Percentiles rank a stretch among this genome's conserved stretches.
Evolutionary conservation across 768 basidiomycete genomes (phyloP).

Genomic region (Tylopilus plumbeoviolaceoides): DNA sequence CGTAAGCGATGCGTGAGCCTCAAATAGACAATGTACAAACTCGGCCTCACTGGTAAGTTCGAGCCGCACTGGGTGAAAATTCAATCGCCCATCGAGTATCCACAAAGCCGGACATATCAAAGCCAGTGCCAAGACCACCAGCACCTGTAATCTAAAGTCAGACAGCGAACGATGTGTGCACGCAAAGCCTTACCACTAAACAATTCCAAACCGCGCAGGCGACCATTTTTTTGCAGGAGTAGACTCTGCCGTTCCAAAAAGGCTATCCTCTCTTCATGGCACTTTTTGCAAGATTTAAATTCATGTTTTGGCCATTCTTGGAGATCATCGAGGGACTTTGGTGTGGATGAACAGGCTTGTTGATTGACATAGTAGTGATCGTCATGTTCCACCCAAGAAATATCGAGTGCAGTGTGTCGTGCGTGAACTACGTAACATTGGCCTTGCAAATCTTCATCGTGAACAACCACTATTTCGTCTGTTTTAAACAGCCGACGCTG

Average conservation of each 20-base stretch:
- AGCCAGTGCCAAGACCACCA: constrained; percentile 68
- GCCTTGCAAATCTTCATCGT: constrained; percentile 46
- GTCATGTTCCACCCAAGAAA: constrained; percentile 43
- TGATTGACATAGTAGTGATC: constrained; percentile 58
- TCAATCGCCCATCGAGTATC: constrained; percentile 70
- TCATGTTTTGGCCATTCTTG: constrained; percentile 23
- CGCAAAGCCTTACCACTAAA: constrained; percentile 51
- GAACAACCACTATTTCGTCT: constrained; percentile 18
- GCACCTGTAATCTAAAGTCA: constrained; percentile 45
- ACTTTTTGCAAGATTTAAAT: constrained; percentile 39
- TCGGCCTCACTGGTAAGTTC: constrained; percentile 52
- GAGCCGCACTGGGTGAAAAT: constrained; percentile 57
- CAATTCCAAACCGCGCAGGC: constrained; percentile 59
- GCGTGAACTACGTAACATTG: constrained; percentile 47
- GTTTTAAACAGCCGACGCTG: constrained; percentile 43
- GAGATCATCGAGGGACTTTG: constrained; percentile 20
- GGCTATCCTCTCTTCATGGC: constrained; percentile 33
- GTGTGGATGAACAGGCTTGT: constrained; percentile 17
- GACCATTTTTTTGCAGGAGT: constrained; percentile 37
- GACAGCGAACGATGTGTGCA: neutral
- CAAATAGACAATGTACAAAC: neutral
- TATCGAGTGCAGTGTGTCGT: constrained; percentile 29
- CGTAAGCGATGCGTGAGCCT: constrained; percentile 1
- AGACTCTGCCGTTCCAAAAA: constrained; percentile 26
- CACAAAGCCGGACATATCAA: constrained; percentile 58